Conservation (phyloP, 176 grass and related monocot genomes). For the Oropetium thomaeum region DNA sequence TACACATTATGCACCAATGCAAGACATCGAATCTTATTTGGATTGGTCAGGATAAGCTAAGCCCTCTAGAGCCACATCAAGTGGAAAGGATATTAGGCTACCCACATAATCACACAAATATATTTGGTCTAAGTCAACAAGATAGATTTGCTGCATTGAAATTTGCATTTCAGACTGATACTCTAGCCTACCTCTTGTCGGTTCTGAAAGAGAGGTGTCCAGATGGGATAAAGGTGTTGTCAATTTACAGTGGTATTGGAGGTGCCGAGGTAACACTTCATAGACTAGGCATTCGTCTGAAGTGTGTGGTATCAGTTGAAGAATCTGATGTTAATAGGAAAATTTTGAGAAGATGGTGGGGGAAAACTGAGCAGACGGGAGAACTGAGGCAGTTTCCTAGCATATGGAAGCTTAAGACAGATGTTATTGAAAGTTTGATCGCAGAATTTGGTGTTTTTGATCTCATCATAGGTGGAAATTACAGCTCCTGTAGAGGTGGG, state of each 20-base stretch:
- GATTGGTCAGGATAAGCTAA: constrained; percentile 51
- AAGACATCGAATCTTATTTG: constrained; percentile 64
- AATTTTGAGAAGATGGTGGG: constrained; percentile 78
- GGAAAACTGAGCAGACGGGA: constrained; percentile 52
- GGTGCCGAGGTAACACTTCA: constrained; percentile 64
- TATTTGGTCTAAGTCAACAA: constrained; percentile 34
- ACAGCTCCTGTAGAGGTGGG: constrained; percentile 23
- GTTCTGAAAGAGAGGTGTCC: constrained; percentile 57
- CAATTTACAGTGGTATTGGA: constrained; percentile 73
- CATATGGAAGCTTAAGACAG: constrained; percentile 47
- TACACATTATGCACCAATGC: constrained; percentile 55
- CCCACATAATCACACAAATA: constrained; percentile 50
- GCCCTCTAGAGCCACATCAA: constrained; percentile 53
- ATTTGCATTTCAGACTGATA: constrained; percentile 68
- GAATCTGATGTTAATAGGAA: constrained; percentile 60
- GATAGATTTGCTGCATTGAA: constrained; percentile 54
- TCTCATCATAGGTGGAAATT: constrained; percentile 57
- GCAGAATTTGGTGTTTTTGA: constrained; percentile 77
- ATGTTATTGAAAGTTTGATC: constrained; percentile 42
- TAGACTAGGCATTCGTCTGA: constrained; percentile 65
- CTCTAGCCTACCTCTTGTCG: constrained; percentile 52
- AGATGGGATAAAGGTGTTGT: constrained; percentile 61
- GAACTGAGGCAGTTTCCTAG: constrained; percentile 50
- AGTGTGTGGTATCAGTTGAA: constrained; percentile 75
- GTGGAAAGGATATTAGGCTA: constrained; percentile 76